These are phyloP conservation scores for Metschnikowia hibisci DNA, from an alignment of 805 yeast species.

Conservation along the genomic window DNA sequence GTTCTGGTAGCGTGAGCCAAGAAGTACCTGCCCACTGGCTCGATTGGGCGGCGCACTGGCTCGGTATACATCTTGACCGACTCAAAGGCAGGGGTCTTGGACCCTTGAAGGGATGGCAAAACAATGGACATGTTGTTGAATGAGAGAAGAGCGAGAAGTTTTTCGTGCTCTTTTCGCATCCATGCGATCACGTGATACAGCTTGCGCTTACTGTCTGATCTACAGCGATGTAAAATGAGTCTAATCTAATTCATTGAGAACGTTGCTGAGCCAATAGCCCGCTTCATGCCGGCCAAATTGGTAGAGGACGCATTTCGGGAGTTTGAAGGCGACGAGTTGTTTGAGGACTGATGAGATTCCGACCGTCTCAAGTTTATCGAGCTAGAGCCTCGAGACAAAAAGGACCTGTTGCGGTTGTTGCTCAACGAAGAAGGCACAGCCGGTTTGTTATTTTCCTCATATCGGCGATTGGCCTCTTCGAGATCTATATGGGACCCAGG, in stretches of 20 bases:
- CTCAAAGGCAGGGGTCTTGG: constrained; percentile 46
- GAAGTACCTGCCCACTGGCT: constrained; percentile 95
- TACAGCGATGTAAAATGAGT: too few relatives aligned
- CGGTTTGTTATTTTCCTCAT: constrained; percentile 21
- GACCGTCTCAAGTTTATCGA: constrained; percentile 22
- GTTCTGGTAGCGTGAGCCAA: constrained; percentile 96
- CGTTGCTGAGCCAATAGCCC: constrained; percentile 13
- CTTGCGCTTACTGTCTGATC: too few relatives aligned
- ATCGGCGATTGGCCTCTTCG: constrained; percentile 26
- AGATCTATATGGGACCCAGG: constrained; percentile 39
- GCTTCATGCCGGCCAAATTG: constrained; percentile 9
- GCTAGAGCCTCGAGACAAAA: constrained; percentile 26
- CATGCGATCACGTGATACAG: background rate
- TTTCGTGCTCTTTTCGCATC: constrained; percentile 2
- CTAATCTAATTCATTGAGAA: constrained; percentile 9
- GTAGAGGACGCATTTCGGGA: constrained; percentile 64
- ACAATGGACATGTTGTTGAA: constrained; percentile 32
- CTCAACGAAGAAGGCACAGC: constrained; percentile 3
- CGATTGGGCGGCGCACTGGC: constrained; percentile 75
- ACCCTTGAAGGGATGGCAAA: constrained; percentile 49
- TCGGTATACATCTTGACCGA: constrained; percentile 49
- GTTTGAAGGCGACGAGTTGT: constrained; percentile 60
- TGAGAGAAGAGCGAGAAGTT: background rate
- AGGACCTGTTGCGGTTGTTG: constrained; percentile 16
- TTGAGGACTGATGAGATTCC: constrained; percentile 22